phyloP scores from a whole-genome alignment of 345 rosid species.

The Carallia brachiata region DNA sequence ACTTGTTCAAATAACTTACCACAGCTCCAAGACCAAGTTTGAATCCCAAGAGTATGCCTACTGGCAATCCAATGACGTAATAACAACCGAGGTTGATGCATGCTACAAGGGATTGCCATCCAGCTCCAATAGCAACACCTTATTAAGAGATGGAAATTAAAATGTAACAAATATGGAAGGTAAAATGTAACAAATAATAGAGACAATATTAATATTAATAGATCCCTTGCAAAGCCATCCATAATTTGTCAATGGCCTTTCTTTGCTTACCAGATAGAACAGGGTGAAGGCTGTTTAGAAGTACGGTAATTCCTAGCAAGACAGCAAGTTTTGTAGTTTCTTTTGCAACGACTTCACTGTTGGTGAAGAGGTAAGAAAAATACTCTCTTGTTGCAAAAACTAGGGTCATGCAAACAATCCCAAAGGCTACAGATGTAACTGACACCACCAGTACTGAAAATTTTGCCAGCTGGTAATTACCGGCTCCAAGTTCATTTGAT shows the following conservation, averaged over 20 bases:
- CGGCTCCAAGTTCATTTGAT: slow-evolving; percentile 86
- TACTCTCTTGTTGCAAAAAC: slow-evolving; percentile 55
- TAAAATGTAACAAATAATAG: too few relatives aligned
- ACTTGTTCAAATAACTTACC: slow-evolving; percentile 36
- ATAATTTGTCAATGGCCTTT: neutral
- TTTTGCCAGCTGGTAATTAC: slow-evolving; percentile 64
- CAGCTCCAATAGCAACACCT: slow-evolving; percentile 99
- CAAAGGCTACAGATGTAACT: slow-evolving; percentile 61
- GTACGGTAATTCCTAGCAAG: slow-evolving; percentile 64
- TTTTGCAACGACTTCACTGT: slow-evolving; percentile 62
- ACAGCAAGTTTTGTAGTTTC: slow-evolving; percentile 70
- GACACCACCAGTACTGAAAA: slow-evolving; percentile 73
- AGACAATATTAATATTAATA: neutral
- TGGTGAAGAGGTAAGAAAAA: slow-evolving; percentile 82
- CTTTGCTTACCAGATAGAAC: slow-evolving; percentile 67
- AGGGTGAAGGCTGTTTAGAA: slow-evolving; percentile 85
- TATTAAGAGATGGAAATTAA: slow-evolving; percentile 3
- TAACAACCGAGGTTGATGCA: slow-evolving; percentile 79
- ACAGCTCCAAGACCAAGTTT: slow-evolving; percentile 57
- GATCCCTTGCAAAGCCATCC: neutral
- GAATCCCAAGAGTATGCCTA: slow-evolving; percentile 83
- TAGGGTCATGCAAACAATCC: slow-evolving; percentile 52
- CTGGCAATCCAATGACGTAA: too few relatives aligned
- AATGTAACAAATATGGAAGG: neutral
- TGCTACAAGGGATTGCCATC: slow-evolving; percentile 88